Evolutionary conservation across 495 filamentous ascomycete genomes (phyloP).

Genomic region (Pyrenula massariospora): DNA sequence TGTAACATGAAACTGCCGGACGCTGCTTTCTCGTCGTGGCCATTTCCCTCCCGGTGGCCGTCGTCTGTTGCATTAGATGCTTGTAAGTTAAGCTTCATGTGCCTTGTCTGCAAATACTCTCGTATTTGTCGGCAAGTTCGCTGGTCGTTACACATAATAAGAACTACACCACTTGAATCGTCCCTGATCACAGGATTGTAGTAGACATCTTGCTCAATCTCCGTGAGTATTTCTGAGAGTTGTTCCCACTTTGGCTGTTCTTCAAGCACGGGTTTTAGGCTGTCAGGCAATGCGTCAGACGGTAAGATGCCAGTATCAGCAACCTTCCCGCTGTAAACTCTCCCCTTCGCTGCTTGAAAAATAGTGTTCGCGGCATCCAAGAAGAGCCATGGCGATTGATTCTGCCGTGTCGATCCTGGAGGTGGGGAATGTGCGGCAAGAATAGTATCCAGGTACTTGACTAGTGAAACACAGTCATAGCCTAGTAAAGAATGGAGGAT

Average conservation of each 20-base stretch:
- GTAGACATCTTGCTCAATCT: constrained; percentile 87
- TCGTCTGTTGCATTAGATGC: constrained; percentile 9
- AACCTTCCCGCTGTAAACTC: constrained; percentile 73
- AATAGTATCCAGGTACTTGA: constrained; percentile 89
- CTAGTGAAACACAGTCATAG: constrained; percentile 83
- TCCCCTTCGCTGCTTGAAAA: constrained; percentile 77
- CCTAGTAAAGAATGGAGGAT: constrained; percentile 75
- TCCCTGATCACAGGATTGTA: constrained; percentile 64
- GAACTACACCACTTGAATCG: constrained; percentile 78
- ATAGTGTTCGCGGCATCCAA: constrained; percentile 91
- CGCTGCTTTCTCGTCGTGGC: constrained; percentile 10
- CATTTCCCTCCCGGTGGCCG: constrained; percentile 21
- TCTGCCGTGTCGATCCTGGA: constrained; percentile 76
- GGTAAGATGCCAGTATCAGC: constrained; percentile 26
- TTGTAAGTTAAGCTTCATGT: constrained; percentile 48
- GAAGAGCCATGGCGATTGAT: constrained; percentile 92
- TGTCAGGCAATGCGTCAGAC: constrained; percentile 40
- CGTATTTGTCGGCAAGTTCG: constrained; percentile 80
- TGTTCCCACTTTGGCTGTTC: constrained; percentile 90
- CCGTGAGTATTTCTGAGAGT: constrained; percentile 74
- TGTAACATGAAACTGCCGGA: constrained; percentile 85
- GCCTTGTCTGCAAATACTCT: constrained; percentile 86
- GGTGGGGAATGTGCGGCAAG: constrained; percentile 81
- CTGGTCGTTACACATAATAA: constrained; percentile 92
- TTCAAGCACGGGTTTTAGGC: constrained; percentile 81